Evolutionary conservation across 2,329 filamentous ascomycete genomes (phyloP).

Genomic region (Elsinoe fawcettii): DNA sequence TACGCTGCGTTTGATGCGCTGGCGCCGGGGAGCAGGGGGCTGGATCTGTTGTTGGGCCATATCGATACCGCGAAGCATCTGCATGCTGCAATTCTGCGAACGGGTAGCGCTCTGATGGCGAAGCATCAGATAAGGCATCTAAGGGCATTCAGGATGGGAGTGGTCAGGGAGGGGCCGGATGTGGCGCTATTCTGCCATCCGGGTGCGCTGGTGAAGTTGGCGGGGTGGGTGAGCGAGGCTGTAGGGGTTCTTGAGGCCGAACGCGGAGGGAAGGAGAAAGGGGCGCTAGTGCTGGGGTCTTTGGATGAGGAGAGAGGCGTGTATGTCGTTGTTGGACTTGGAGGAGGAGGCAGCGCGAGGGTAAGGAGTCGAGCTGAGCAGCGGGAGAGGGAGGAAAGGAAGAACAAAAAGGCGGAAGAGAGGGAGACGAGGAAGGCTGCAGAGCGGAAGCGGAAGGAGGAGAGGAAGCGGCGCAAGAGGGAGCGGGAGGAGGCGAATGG

Average conservation of each 20-base stretch:
- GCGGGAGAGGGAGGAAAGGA: conserved; percentile 55
- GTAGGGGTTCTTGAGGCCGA: conserved; percentile 83
- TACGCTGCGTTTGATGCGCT: conserved; percentile 54
- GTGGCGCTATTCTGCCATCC: conserved; percentile 88
- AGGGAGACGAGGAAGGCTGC: conserved; percentile 42
- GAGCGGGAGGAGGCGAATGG: conserved; percentile 53
- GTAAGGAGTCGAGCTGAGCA: conserved; percentile 28
- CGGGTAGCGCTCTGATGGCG: conserved; percentile 80
- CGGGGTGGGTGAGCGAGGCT: conserved; percentile 89
- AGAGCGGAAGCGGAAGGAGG: conserved; percentile 48
- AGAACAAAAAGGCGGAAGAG: conserved; percentile 51
- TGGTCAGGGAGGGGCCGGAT: conserved; percentile 92
- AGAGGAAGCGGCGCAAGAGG: conserved; percentile 51
- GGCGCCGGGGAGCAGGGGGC: conserved; percentile 43
- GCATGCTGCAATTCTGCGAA: conserved; percentile 85
- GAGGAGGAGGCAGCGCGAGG: conserved; percentile 70
- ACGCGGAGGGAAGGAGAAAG: conserved; percentile 57
- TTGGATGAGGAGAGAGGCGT: conserved; percentile 80
- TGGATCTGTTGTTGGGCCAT: conserved; percentile 67
- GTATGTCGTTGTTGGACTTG: conserved; percentile 88
- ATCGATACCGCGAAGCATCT: conserved; percentile 81
- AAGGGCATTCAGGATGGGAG: conserved; percentile 85
- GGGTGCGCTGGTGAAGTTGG: conserved; percentile 84
- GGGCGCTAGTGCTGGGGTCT: conserved; percentile 81
- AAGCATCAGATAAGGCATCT: conserved; percentile 93